Conservation (phyloP, 2,329 filamentous ascomycete genomes). For the Xylaria sp. region DNA sequence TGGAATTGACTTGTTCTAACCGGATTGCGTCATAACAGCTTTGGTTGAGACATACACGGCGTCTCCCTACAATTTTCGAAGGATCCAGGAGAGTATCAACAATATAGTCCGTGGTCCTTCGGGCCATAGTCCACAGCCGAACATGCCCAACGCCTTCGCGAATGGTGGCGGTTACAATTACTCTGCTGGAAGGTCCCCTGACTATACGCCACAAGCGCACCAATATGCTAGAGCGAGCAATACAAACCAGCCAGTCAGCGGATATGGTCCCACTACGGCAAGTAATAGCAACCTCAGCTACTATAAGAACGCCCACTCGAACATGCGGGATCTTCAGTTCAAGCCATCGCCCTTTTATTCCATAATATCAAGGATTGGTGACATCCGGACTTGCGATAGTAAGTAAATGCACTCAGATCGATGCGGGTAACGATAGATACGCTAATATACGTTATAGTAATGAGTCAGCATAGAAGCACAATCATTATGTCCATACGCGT, state of each 20-base stretch:
- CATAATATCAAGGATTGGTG: conserved; percentile 68
- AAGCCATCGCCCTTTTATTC: conserved; percentile 88
- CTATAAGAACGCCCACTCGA: conserved; percentile 23
- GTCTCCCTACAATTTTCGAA: conserved; percentile 11
- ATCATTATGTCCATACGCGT: conserved; percentile 52
- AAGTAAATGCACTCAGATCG: too few species aligned
- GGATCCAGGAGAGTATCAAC: conserved; percentile 23
- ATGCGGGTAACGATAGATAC: too few species aligned
- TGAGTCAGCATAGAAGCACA: conserved; percentile 60
- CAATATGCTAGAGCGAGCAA: conserved; percentile 13
- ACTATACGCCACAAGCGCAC: conserved; percentile 7
- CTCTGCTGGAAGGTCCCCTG: not conserved
- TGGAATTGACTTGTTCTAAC: conserved; percentile 3
- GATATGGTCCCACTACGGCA: conserved; percentile 25
- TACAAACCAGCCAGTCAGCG: conserved; percentile 12
- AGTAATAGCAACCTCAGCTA: conserved; percentile 17
- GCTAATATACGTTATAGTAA: conserved; percentile 49
- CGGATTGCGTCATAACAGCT: conserved; percentile 2
- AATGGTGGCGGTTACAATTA: not conserved
- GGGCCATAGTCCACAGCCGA: conserved; percentile 14
- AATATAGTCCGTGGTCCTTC: conserved; percentile 1
- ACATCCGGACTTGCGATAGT: conserved; percentile 75
- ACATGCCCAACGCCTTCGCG: conserved; percentile 16
- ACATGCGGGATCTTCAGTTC: conserved; percentile 44
- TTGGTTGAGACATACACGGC: conserved; percentile 20